Evolutionary conservation across 164 flowering plant genomes (phyloP), one percentile per base, ranked within the genome.

Genomic region (Magnolia kwangsiensis): DNA sequence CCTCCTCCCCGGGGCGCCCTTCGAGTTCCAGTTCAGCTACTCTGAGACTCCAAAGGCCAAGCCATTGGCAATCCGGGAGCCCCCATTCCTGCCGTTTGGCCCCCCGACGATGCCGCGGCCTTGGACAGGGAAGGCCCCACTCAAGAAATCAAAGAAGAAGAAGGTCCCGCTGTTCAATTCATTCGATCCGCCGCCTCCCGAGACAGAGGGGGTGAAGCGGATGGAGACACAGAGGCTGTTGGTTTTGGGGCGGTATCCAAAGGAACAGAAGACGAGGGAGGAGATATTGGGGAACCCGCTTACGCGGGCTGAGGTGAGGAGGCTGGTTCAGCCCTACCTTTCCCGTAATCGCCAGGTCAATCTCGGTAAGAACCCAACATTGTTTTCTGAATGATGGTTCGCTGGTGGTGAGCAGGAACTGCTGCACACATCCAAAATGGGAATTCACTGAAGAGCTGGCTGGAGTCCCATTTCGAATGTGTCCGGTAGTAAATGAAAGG

Each of bases 41-140:
- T 91, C 99, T 0, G 99, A 96, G 89, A 89, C 90, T 13, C 99
- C 99, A 1, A 90, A 89, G 69, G 93, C 69, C 18, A 88, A 90
- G 80, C 98, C 99, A 0, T 1, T 94, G 68, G 97, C 95, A 0
- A 88, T 96, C 6, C 87, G 98, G 1, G 98, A 94, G 78, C 99
- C 99, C 18, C 94, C 98, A 2, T 92, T 89, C 70, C 73, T 96
- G 78, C 98, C 99, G 1, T 96, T 96, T 72, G 97, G 92, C 0
- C 93, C 98, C 23, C 98, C 95, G 2, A 77, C 94, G n/a, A 92
- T 94, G 98, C 86, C 91, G 29, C 74, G 98, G 80, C 99, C 98
- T 3, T 96, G 99, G 99, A 96, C 99, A 0, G 99, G 99, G 29
- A 94, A 94, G 78, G 92, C 96, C 0, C 98, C 98, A 11, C 69